Evolutionary conservation across 106 monocot genomes (phyloP).

Genomic region (Dioscorea zingiberensis): DNA sequence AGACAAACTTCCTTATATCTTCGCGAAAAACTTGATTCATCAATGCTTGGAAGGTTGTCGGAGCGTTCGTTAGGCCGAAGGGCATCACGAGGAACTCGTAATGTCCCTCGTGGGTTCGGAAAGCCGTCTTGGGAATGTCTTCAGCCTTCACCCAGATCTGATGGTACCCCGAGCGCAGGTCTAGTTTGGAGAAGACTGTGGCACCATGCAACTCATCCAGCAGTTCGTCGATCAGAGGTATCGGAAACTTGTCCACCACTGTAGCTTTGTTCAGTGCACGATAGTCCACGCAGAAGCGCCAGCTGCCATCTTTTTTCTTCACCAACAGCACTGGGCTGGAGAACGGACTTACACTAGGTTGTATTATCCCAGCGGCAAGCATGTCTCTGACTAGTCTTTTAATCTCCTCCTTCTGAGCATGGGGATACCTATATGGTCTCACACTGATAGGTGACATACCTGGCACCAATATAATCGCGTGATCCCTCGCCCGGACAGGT

Average conservation of each 20-base stretch:
- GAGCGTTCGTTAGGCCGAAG: no score
- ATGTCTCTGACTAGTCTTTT: neutral
- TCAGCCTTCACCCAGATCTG: neutral
- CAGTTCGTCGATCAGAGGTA: slow-evolving; percentile 4
- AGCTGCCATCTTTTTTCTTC: slow-evolving; percentile 3
- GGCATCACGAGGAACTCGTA: no score
- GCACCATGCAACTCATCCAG: slow-evolving; percentile 5
- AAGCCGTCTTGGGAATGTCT: neutral
- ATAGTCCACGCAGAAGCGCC: slow-evolving; percentile 4
- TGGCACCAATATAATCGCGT: no score
- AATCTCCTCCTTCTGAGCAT: neutral
- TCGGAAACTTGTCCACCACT: neutral
- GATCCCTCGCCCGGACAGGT: neutral
- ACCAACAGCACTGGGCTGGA: neutral
- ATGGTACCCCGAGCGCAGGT: neutral
- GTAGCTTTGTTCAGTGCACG: neutral
- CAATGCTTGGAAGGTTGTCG: no score
- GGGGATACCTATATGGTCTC: neutral
- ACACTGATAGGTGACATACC: no score
- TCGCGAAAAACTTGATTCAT: neutral
- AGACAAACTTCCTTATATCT: neutral
- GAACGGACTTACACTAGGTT: neutral
- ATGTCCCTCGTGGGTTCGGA: no score
- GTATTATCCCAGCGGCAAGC: neutral
- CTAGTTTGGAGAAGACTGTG: neutral